Evolutionary conservation across 805 yeast genomes (phyloP).

Genomic region (Wickerhamomyces silvicola): DNA sequence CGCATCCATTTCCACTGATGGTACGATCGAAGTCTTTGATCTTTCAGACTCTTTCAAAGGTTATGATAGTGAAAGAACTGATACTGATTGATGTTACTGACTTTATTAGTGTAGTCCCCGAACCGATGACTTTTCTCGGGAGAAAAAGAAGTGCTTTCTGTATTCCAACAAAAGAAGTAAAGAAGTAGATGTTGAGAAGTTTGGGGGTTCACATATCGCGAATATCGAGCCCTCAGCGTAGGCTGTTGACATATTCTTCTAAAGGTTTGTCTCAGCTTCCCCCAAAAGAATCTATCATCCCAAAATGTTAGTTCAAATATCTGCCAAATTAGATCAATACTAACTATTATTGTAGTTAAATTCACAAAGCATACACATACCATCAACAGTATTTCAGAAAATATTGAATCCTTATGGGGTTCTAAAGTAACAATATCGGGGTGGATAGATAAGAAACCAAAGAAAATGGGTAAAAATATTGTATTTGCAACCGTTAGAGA

Average conservation of each 20-base stretch:
- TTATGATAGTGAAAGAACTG: conserved; percentile 9
- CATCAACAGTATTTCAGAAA: conserved; percentile 5
- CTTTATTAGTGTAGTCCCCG: too few species aligned
- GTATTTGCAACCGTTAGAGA: conserved; percentile 77
- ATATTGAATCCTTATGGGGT: conserved; percentile 5
- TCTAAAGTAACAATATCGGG: conserved; percentile 56
- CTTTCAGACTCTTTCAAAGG: conserved; percentile 3
- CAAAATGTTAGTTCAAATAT: conserved; percentile 1
- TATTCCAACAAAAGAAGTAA: too few species aligned
- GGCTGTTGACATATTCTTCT: not conserved
- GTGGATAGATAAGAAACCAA: conserved; percentile 75
- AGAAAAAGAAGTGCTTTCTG: too few species aligned
- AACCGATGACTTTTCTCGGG: too few species aligned
- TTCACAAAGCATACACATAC: conserved; percentile 22
- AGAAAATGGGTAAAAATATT: conserved; percentile 55
- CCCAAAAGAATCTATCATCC: conserved; percentile 1
- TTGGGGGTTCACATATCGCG: not conserved
- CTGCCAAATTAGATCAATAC: not conserved
- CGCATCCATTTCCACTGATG: conserved; percentile 9
- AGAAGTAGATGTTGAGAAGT: not conserved
- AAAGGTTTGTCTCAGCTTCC: not conserved
- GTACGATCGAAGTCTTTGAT: conserved; percentile 6
- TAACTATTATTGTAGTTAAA: conserved; percentile 3
- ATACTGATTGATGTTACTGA: conserved; percentile 11
- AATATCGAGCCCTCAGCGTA: not conserved